Evolutionary conservation across 2,329 filamentous ascomycete species (phyloP), one percentile per base, ranked within the genome.

Genomic region (Talaromyces islandicus): DNA sequence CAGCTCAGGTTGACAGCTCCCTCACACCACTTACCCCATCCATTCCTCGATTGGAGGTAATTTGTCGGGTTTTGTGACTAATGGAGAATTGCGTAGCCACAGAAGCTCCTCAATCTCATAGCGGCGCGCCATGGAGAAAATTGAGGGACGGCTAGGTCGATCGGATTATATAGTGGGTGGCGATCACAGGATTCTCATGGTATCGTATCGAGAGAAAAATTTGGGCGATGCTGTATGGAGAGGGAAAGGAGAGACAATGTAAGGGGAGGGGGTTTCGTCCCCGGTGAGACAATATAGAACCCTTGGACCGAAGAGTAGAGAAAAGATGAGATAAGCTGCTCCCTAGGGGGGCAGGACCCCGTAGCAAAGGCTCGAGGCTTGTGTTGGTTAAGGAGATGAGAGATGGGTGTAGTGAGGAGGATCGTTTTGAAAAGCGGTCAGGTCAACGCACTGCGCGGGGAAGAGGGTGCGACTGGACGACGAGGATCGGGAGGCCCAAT

Each of bases 41-140:
- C 92, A 97, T 80, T 96, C 91, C 78, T 96, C 91, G 64, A 88
- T 84, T 27, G 91, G 89, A 65, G 92, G 92, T 52, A 97, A 83
- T 64, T 83, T 84, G 64, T 88, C 80, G 53, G 93, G 93, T 76
- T 90, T 95, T 68, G 83, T 80, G 70, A 92, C 92, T 74, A 96
- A 81, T 65, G 92, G 92, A 65, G 93, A 97, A 62, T 88, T 82
- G 76, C 88, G 85, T 69, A 97, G 80, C 73, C 83, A 82, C 69
- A 91, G 80, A 67, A 97, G 81, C 76, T 89, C 83, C 65, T 92
- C 90, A 75, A 85, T 81, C 64, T 89, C 84, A 75, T 97, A 97
- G 80, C 85, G 84, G 69, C 74, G 73, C 67, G 75, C 74, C 75
- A 77, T 77, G 63, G 64, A 64, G 56, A 52, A 17, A 30, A 24